A percentile compares a stretch with the other conserved stretches of the same genome.
These are phyloP conservation scores for Boletellus emodensis DNA, from an alignment of 768 basidiomycete genomes.

Conservation along the genomic window DNA sequence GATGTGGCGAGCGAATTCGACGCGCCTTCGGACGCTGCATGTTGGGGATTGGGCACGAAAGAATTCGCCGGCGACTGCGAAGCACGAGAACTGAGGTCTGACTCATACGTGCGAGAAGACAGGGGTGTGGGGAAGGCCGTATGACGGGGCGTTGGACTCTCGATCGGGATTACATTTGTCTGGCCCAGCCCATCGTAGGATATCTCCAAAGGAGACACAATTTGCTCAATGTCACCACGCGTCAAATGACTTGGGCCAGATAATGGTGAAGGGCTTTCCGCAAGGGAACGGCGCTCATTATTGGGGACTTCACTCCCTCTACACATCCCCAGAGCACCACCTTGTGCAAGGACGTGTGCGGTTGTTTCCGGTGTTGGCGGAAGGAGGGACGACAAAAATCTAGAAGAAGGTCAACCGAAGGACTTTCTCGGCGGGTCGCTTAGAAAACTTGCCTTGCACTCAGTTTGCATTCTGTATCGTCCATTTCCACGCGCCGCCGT, in stretches of 20 bases:
- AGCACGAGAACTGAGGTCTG: constrained; percentile 21
- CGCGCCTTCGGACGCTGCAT: background rate
- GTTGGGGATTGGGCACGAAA: constrained; percentile 18
- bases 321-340: constrained; percentile 39
- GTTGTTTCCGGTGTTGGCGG: constrained; percentile 71
- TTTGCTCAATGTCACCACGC: background rate
- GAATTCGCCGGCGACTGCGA: constrained; percentile 23
- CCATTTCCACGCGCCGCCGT: constrained; percentile 65
- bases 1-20: constrained; percentile 7
- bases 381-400: constrained; percentile 67
- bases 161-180: constrained; percentile 14
- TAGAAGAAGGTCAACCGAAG: constrained; percentile 1
- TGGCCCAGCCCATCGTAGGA: constrained; percentile 9
- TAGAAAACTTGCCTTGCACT: constrained; percentile 13
- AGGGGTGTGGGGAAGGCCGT: constrained; percentile 21
- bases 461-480: constrained; percentile 38
- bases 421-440: background rate
- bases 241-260: background rate
- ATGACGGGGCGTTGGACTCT: constrained; percentile 10
- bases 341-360: constrained; percentile 64
- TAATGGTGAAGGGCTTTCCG: background rate
- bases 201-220: constrained; percentile 25
- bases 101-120: constrained; percentile 15
- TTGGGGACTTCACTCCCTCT: background rate
- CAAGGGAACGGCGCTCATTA: background rate